A percentile compares a stretch with the other conserved stretches of the same genome.
Conservation (phyloP, 1,139 yeast species). For the Candida freyschussii region DNA sequence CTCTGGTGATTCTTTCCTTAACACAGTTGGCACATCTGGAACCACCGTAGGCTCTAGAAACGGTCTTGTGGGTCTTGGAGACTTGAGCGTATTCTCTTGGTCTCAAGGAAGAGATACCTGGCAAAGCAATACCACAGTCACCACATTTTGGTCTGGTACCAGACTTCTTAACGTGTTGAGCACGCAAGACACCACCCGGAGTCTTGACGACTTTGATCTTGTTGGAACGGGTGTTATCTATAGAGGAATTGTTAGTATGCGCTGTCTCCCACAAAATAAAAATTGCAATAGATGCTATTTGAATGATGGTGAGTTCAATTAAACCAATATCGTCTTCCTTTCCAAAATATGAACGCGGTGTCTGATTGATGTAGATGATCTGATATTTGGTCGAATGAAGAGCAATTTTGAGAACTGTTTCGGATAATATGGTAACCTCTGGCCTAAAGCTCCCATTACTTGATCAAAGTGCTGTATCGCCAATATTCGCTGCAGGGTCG, state of each 20-base stretch:
- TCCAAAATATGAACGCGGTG: no score
- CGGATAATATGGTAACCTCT: no score
- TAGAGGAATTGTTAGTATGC: conserved; percentile 37
- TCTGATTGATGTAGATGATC: no score
- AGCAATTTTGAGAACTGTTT: no score
- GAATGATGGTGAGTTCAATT: background rate
- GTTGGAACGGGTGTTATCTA: conserved; percentile 98
- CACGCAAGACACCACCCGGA: conserved; percentile 98
- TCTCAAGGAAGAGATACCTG: conserved; percentile 92
- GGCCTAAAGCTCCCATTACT: no score
- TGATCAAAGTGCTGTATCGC: no score
- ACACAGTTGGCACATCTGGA: conserved; percentile 98
- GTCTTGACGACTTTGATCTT: conserved; percentile 99
- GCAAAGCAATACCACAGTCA: conserved; percentile 91
- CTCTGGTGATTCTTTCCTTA: conserved; percentile 97
- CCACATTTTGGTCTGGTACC: conserved; percentile 98
- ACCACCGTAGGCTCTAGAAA: conserved; percentile 99
- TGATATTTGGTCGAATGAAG: no score
- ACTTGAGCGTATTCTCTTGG: conserved; percentile 96
- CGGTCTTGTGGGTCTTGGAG: conserved; percentile 96
- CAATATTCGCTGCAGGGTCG: no score
- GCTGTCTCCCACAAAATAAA: no score
- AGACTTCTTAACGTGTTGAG: conserved; percentile 93
- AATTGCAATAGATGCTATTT: background rate
- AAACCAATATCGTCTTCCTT: background rate